Percentiles rank a stretch among this genome's conserved stretches.
Conservation (phyloP, 2,329 filamentous ascomycete species). For the Aspergillus pseudoviridinutans region DNA sequence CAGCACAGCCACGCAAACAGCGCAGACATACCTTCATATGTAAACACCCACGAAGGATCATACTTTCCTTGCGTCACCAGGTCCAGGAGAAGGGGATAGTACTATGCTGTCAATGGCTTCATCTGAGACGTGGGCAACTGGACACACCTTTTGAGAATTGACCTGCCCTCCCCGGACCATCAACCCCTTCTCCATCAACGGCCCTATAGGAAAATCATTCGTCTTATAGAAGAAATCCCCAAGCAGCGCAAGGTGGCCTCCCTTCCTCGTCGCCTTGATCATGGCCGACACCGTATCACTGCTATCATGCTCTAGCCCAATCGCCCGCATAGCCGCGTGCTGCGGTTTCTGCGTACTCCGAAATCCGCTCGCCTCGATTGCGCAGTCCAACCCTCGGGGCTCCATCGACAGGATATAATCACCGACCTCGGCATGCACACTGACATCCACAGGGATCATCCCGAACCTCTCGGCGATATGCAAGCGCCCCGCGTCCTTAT, state of each 20-base stretch:
- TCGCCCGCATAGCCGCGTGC: slow-evolving; percentile 20
- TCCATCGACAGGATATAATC: slow-evolving; percentile 29
- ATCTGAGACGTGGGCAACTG: not conserved
- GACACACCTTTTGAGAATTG: slow-evolving; percentile 19
- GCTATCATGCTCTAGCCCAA: slow-evolving; percentile 24
- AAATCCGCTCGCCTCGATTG: slow-evolving; percentile 30
- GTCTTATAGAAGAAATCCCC: slow-evolving; percentile 27
- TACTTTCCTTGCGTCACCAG: slow-evolving; percentile 21
- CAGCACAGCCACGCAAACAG: not conserved
- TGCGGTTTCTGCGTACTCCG: slow-evolving; percentile 18
- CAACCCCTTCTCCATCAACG: slow-evolving; percentile 32
- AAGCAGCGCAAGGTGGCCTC: slow-evolving; percentile 26
- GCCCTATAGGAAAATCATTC: slow-evolving; percentile 28
- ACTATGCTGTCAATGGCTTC: slow-evolving; percentile 12
- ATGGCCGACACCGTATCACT: slow-evolving; percentile 24
- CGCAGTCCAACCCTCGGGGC: slow-evolving; percentile 25
- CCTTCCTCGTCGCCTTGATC: slow-evolving; percentile 28
- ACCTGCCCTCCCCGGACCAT: slow-evolving; percentile 28
- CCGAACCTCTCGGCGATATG: not conserved
- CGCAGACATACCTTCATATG: slow-evolving; percentile 14
- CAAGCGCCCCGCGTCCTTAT: slow-evolving; percentile 23
- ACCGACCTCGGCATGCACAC: slow-evolving; percentile 3
- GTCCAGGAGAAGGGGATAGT: slow-evolving; percentile 27
- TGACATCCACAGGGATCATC: not conserved
- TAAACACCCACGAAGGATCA: slow-evolving; percentile 30